Conservation (phyloP, 2,329 filamentous ascomycete genomes). For the Corniculantispora saksenae region DNA sequence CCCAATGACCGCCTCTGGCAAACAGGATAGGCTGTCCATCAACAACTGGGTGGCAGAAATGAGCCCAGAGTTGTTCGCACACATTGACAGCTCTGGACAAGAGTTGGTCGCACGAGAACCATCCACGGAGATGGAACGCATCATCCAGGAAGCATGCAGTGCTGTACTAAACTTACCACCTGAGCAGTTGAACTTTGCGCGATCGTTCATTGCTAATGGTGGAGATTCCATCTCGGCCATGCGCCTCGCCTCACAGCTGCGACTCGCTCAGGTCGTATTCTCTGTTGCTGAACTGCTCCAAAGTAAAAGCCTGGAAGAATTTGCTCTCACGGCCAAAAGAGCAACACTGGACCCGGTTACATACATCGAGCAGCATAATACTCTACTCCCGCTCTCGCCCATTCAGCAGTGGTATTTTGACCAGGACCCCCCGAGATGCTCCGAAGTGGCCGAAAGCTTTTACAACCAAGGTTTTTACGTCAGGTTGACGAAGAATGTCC, state of each 20-base stretch:
- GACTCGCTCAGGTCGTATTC: not conserved
- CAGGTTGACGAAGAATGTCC: not conserved
- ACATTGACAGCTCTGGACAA: not conserved
- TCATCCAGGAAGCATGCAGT: slow-evolving; percentile 31
- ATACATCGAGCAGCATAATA: not conserved
- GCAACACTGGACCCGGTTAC: not conserved
- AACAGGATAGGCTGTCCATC: not conserved
- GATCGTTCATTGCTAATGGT: slow-evolving; percentile 41
- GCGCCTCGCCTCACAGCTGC: slow-evolving; percentile 19
- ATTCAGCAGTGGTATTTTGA: slow-evolving; percentile 6
- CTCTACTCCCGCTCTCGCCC: not conserved
- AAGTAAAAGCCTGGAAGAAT: not conserved
- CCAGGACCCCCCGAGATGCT: not conserved
- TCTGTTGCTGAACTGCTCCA: not conserved
- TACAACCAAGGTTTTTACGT: slow-evolving; percentile 2
- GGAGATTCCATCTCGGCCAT: slow-evolving; percentile 49
- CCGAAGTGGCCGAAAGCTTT: not conserved
- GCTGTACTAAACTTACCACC: slow-evolving; percentile 40
- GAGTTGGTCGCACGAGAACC: not conserved
- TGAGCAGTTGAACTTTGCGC: slow-evolving; percentile 30
- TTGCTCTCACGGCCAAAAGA: not conserved
- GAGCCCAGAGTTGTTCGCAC: not conserved
- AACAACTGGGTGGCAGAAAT: not conserved
- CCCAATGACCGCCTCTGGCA: not conserved
- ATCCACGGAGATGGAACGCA: not conserved